Evolutionary conservation across 2,329 filamentous ascomycete genomes (phyloP), one percentile per base, ranked within the genome.

Genomic region (Tolypocladium endophyticum): DNA sequence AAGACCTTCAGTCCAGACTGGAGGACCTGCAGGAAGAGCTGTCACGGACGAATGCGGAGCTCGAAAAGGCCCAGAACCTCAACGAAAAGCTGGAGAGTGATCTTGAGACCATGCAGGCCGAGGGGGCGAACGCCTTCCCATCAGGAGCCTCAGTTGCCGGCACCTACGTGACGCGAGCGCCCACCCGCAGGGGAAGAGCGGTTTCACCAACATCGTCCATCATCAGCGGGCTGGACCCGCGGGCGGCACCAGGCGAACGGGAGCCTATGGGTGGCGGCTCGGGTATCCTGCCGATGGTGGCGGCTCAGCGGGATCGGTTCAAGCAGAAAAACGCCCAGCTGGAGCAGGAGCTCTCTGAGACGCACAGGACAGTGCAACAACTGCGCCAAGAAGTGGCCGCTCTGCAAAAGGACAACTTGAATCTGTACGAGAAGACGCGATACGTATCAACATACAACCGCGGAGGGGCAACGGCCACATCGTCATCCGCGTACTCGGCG

Each of bases 201-300:
- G 84, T 88, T 20, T 97, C 94, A 3, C 95, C 94, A 0, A 97
- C 94, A 1, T 97, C 93, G 4, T 97, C 93, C 25, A 97, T 99
- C 68, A 97, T 99, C 67, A 97, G 92, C 61, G 94, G 94, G n/a
- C 92, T 97, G 70, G 90, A 96, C 68, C 87, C 89, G 28, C 81
- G 84, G 52, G 78, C 61, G 20, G 64, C 66, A 50, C 77, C 75
- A 55, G 71, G 74, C 11, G 74, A 79, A 45, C 76, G 80, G 20
- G 89, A 91, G 55, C 79, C 87, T 11, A 81, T 87, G 59, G 89
- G 88, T 38, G 81, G 89, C 58, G 90, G 90, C 2, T 90, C 90
- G 0, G 91, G 92, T 16, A 97, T 99, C 64, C 79, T 99, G 30
- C 95, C 94, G 39, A 99, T 99, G 95, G 89, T 99, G 58, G 96